Evolutionary conservation across 2,329 filamentous ascomycete species (phyloP), one percentile per base, ranked within the genome.

Genomic region (Bipolaris bicolor): DNA sequence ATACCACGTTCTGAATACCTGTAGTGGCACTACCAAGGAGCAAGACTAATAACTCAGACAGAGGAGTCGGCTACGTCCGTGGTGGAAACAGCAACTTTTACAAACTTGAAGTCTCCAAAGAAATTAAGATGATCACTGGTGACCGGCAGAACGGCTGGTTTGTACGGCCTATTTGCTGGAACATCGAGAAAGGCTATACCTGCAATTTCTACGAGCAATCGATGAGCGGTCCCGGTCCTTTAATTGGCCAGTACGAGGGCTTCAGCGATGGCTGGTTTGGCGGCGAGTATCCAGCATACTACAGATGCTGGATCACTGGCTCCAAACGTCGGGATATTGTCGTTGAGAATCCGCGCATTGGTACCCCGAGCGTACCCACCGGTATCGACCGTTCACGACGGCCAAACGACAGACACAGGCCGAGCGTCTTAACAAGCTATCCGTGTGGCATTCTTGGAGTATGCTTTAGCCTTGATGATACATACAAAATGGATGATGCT

Each of bases 161-260:
- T 48, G 40, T 57, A 31, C 18, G 46, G 1, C 60, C 60, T 0
- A 22, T 41, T 2, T 49, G 43, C 39, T 60, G 46, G 29, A 47
- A 52, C 13, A 36, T 62, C 15, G 50, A 49, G n/a, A 1, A 20
- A 26, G 34, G 15, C 1, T 33, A 52, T 20, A 20, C 20, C 1
- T 62, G 60, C 48, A 55, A 52, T 18, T 62, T 62, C 44, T 62
- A 57, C 31, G 49, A 49, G 26, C 43, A 50, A 11, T 20, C 50
- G 1, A 49, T 39, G 1, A 34, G 39, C 13, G 60, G 57, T 2
- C 46, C 51, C 5, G 60, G 60, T 5, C 52, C 48, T 10, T 44
- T 50, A 22, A 49, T 62, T 13, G 60, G 60, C 34, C 29, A 57
- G 24, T 60, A 41, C 6, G 7, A 20, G 11, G 60, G 60, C 3